phyloP scores from a whole-genome alignment of 495 filamentous ascomycete genomes.

The Aspergillus funiculosus region DNA sequence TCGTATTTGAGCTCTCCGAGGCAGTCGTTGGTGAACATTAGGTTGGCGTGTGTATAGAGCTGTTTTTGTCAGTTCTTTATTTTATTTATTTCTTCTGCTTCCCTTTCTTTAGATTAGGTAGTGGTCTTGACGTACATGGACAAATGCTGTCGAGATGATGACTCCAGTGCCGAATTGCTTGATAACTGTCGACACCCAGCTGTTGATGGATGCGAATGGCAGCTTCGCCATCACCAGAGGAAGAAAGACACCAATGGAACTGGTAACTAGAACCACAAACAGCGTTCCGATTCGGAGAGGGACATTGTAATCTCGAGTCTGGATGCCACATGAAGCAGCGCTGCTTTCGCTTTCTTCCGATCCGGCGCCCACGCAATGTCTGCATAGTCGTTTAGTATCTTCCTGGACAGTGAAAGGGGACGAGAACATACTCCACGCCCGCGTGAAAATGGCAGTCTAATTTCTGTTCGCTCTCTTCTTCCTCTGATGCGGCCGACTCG shows the following conservation, averaged over 20 bases:
- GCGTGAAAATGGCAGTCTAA: slow-evolving; percentile 58
- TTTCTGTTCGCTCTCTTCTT: slow-evolving; percentile 2
- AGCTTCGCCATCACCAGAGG: slow-evolving; percentile 36
- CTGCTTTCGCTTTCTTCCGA: slow-evolving; percentile 25
- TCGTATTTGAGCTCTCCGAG: slow-evolving; percentile 57
- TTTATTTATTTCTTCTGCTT: not conserved
- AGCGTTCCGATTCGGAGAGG: slow-evolving; percentile 53
- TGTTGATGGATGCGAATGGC: slow-evolving; percentile 31
- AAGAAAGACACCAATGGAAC: slow-evolving; percentile 40
- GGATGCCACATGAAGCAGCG: slow-evolving; percentile 34
- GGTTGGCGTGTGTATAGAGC: slow-evolving; percentile 57
- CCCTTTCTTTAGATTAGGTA: not conserved
- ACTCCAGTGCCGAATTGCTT: slow-evolving; percentile 73
- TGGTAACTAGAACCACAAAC: slow-evolving; percentile 53
- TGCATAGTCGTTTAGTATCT: slow-evolving; percentile 14
- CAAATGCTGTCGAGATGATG: slow-evolving; percentile 64
- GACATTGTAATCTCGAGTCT: slow-evolving; percentile 53
- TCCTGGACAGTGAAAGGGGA: not conserved
- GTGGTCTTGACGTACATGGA: slow-evolving; percentile 47
- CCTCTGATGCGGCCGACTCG: slow-evolving; percentile 11
- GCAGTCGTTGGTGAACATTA: slow-evolving; percentile 61
- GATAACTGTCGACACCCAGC: slow-evolving; percentile 42
- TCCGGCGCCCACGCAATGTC: slow-evolving; percentile 45
- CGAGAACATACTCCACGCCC: slow-evolving; percentile 51
- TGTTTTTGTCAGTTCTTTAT: slow-evolving; percentile 29